Evolutionary conservation across 2,329 filamentous ascomycete genomes (phyloP).

Genomic region (Colletotrichum shisoi): DNA sequence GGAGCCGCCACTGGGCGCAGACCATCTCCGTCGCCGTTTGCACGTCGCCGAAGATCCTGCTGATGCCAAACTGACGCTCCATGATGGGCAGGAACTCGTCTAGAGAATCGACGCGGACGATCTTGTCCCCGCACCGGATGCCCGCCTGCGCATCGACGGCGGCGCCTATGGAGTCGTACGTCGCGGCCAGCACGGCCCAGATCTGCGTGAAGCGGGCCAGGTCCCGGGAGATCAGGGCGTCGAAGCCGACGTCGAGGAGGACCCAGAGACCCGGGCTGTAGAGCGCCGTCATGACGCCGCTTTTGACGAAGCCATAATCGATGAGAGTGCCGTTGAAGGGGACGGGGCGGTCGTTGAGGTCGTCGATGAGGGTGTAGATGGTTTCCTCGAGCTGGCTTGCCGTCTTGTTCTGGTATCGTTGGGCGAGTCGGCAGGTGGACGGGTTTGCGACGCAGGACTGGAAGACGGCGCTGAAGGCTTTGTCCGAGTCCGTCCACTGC

Average conservation of each 20-base stretch:
- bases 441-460: slow-evolving; percentile 41
- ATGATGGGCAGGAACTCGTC: slow-evolving; percentile 44
- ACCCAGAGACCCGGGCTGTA: slow-evolving; percentile 28
- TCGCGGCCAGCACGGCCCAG: not conserved
- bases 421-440: slow-evolving; percentile 42
- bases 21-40: slow-evolving; percentile 36
- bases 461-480: slow-evolving; percentile 44
- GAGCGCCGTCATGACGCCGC: slow-evolving; percentile 23
- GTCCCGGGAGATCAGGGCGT: slow-evolving; percentile 33
- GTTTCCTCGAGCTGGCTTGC: slow-evolving; percentile 42
- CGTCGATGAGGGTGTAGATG: slow-evolving; percentile 41
- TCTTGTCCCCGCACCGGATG: slow-evolving; percentile 51
- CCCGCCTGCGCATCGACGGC: slow-evolving; percentile 36
- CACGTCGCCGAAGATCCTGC: slow-evolving; percentile 44
- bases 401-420: slow-evolving; percentile 13
- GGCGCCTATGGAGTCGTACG: slow-evolving; percentile 3
- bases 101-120: slow-evolving; percentile 42
- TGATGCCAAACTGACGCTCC: slow-evolving; percentile 42
- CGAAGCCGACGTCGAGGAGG: not conserved
- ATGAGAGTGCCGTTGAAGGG: slow-evolving; percentile 40
- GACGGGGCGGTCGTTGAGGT: slow-evolving; percentile 43
- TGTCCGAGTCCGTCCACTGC: slow-evolving; percentile 43
- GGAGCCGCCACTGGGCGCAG: slow-evolving; percentile 52
- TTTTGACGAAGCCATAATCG: slow-evolving; percentile 42
- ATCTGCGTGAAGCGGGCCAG: not conserved